A percentile compares a stretch with the other conserved stretches of the same genome.
Conservation (phyloP, 768 basidiomycete genomes). For the Sporobolomyces roseus region DNA sequence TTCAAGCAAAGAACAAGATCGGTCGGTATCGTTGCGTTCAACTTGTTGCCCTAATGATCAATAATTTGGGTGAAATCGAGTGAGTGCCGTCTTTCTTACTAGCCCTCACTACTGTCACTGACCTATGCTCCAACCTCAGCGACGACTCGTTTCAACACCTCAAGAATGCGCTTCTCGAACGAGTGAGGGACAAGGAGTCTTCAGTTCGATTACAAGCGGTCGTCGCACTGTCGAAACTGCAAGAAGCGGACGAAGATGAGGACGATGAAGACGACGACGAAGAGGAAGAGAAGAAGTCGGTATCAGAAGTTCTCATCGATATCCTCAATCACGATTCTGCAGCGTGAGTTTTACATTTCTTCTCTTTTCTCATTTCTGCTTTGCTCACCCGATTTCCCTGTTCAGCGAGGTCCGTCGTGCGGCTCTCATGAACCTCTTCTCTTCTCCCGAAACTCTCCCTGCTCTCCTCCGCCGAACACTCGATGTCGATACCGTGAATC, state of each 20-base stretch:
- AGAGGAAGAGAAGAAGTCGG: constrained; percentile 49
- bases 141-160: constrained; percentile 69
- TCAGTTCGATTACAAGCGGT: constrained; percentile 73
- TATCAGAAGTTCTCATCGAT: constrained; percentile 63
- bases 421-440: constrained; percentile 66
- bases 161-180: constrained; percentile 62
- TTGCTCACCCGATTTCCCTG: neutral
- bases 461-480: constrained; percentile 69
- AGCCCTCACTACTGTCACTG: neutral
- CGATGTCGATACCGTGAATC: constrained; percentile 70
- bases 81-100: constrained; percentile 51
- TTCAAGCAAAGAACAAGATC: constrained; percentile 78
- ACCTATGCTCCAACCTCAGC: constrained; percentile 51
- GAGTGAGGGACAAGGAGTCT: constrained; percentile 73
- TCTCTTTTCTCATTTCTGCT: neutral
- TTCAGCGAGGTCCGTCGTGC: constrained; percentile 80
- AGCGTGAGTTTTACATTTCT: constrained; percentile 58
- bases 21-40: constrained; percentile 76
- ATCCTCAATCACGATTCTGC: constrained; percentile 68
- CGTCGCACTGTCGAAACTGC: constrained; percentile 71
- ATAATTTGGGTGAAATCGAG: constrained; percentile 79
- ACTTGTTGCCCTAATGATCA: constrained; percentile 72
- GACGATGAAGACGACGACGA: constrained; percentile 55
- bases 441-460: constrained; percentile 58
- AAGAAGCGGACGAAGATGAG: constrained; percentile 61